Base-by-base conservation (phyloP, 2,329 filamentous ascomycete genomes). In the Cyclaneusma minus region DNA sequence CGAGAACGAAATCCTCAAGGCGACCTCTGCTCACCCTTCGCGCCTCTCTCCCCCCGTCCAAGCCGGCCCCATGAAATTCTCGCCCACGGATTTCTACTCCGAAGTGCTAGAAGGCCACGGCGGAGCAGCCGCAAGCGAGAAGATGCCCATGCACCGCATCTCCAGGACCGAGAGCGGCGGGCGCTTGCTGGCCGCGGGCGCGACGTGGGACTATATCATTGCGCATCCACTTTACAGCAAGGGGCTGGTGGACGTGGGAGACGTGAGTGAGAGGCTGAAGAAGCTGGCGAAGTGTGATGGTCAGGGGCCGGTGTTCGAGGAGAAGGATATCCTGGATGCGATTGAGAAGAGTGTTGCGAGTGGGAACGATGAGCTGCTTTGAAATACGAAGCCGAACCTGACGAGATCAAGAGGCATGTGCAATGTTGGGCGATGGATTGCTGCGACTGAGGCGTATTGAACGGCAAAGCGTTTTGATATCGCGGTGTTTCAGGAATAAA, bases 131-230 rank as follows among this genome's bases (percentile, higher is more conserved):
- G n/a, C n/a, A n/a, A 40, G 44, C 21, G 71, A 73, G 47, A 71
- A 74, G 52, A 60, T 56, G 2, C 69, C 67, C 1, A 69, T 65
- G 32, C 77, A 84, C 47, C 65, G 77, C n/a, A 64, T 84, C 35
- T 64, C 67, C 14, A 69, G 68, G 20, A 60, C 68, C n/a, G 55
- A 60, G 8, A 61, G 55, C 1, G 79, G 79, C 4, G 71, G 82
- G 46, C 63, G 64, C 16, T 54, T 91, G 9, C 59, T 89, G 5
- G 77, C 76, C 19, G 76, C 77, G 0, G 74, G 74, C 11, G 80
- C 82, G 3, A 77, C 84, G 0, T 95, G 87, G 87, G 85, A 94
- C 42, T 60, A 84, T 28, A 89, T 95, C 33, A 79, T 91, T 43
- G 62, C 59, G 28, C 82, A 93, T 49, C 70, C 80, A 5, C 54